Base-by-base conservation (phyloP, 768 basidiomycete species). In the Candolleomyces eurysporus region DNA sequence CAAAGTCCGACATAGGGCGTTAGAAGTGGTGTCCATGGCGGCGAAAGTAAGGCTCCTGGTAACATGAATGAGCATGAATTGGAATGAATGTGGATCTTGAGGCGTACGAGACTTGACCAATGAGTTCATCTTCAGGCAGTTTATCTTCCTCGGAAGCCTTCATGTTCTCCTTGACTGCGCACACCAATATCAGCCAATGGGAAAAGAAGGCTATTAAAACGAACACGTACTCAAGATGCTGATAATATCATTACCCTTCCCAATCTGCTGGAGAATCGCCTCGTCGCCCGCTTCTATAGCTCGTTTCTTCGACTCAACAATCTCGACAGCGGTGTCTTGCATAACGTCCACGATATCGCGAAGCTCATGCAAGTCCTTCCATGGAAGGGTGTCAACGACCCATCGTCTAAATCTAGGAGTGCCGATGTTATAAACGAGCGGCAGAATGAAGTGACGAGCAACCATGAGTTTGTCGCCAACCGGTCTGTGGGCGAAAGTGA, bases 241-340 rank as follows among this genome's bases (percentile, higher is more conserved):
- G 63, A 82, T 73, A 16, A 84, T 74, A 65, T 83, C 82, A 57
- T 76, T 79, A 16, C 79, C 79, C 48, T 72, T 69, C 5, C 73
- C 76, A 49, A 78, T 73, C n/a, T 78, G 75, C 58, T 67, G 3
- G 66, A 60, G 2, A 76, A 61, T 73, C 0, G 69, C 72, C 26
- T 73, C 70, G 48, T 79, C 76, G 13, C 75, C 77, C 22, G 70
- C 67, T 11, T 64, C 61, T 5, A 80, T 57, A 5, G 75, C 72
- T 26, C 61, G 62, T 61, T 76, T 77, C 69, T 80, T 81, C n/a
- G 67, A 64, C 21, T 69, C 60, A 31, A 76, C 74, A 5, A 83
- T 75, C 11, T 75, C 67, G 22, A 68, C 53, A 5, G 80, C 74
- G 1, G 73, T 74, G 14, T 67, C 54, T n/a, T 77, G 68, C 68